These are phyloP conservation scores for Cupressus sempervirens DNA, from an alignment of 75 land plant species.

Conservation along the genomic window DNA sequence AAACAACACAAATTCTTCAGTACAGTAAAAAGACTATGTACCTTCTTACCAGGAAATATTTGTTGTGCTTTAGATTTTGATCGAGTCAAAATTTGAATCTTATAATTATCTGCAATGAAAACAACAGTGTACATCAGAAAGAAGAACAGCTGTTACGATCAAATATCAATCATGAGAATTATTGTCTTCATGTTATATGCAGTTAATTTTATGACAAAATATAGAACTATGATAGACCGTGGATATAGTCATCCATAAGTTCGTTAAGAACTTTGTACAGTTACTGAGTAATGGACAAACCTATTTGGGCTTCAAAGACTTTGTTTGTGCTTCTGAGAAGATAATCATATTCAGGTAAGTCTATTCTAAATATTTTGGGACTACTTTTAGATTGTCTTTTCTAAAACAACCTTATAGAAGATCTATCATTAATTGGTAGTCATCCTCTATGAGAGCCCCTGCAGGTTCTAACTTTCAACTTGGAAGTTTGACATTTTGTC, in stretches of 20 bases:
- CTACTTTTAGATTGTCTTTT: too few relatives aligned
- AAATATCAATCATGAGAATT: neutral
- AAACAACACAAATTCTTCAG: neutral
- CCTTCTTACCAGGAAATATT: slow-evolving; percentile 96
- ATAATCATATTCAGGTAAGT: too few relatives aligned
- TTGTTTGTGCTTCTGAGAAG: neutral
- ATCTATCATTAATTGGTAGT: too few relatives aligned
- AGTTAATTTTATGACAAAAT: neutral
- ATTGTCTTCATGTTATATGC: neutral
- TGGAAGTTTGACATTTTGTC: too few relatives aligned
- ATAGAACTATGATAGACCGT: neutral
- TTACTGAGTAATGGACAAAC: neutral
- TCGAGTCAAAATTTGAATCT: slow-evolving; percentile 73
- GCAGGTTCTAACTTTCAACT: too few relatives aligned
- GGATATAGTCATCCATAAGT: neutral
- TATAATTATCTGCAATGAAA: slow-evolving; percentile 60
- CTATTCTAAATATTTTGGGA: too few relatives aligned
- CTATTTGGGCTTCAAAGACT: neutral
- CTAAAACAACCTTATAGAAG: too few relatives aligned
- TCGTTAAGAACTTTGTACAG: neutral
- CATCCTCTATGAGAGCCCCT: too few relatives aligned
- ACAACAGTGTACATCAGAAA: neutral
- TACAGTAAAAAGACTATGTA: slow-evolving; percentile 18
- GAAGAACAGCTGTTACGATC: neutral
- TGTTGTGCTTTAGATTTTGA: slow-evolving; percentile 64